Evolutionary conservation across 495 filamentous ascomycete genomes (phyloP).

Genomic region (Arthonia radiata): DNA sequence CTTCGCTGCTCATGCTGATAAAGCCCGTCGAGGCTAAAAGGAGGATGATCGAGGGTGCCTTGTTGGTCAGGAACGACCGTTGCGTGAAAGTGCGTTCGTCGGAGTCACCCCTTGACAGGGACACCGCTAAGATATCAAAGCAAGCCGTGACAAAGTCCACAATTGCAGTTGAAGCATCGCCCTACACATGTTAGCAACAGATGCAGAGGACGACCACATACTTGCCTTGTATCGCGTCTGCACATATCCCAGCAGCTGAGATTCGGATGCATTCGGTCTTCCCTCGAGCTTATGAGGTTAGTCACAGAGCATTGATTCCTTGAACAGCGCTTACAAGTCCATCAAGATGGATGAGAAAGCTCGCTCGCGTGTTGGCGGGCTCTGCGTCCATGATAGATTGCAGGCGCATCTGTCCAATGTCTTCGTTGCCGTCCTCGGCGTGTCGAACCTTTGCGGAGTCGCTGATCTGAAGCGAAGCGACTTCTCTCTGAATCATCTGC

Average conservation of each 20-base stretch:
- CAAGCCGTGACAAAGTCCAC: conserved; percentile 64
- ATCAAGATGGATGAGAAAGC: conserved; percentile 79
- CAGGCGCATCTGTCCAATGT: conserved; percentile 21
- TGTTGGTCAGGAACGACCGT: conserved; percentile 81
- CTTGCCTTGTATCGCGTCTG: conserved; percentile 55
- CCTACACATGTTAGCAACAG: conserved; percentile 18
- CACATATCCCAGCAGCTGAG: conserved; percentile 49
- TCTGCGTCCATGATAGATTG: conserved; percentile 33
- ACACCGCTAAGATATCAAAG: conserved; percentile 74
- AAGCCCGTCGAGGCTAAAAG: conserved; percentile 35
- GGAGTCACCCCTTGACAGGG: conserved; percentile 55
- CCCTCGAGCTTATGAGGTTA: conserved; percentile 37
- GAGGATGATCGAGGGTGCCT: conserved; percentile 55
- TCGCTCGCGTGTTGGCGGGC: conserved; percentile 54
- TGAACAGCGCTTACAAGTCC: conserved; percentile 33
- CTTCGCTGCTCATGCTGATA: conserved; percentile 40
- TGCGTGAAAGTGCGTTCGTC: conserved; percentile 48
- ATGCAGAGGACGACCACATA: no score
- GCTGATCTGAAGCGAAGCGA: conserved; percentile 20
- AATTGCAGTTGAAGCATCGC: conserved; percentile 47
- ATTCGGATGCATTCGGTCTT: conserved; percentile 63
- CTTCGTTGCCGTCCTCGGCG: conserved; percentile 13
- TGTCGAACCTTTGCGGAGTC: conserved; percentile 20
- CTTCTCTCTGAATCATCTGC: conserved; percentile 22
- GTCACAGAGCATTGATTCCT: conserved; percentile 13